Evolutionary conservation across 2,329 filamentous ascomycete species (phyloP).

Genomic region (Botryotinia globosa): DNA sequence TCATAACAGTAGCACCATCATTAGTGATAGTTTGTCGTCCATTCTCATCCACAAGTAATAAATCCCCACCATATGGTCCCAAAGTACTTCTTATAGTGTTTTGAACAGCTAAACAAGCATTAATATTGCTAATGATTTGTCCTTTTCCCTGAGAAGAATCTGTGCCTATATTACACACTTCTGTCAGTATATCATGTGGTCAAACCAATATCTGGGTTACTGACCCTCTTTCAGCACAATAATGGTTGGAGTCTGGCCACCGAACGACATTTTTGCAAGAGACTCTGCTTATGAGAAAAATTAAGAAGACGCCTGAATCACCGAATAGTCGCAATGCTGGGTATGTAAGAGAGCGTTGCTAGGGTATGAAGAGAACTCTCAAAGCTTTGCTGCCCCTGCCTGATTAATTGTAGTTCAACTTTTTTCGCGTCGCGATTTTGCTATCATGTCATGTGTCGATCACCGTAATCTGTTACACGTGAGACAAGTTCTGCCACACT

Average conservation of each 20-base stretch:
- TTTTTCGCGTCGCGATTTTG: conserved; percentile 22
- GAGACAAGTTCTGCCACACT: background rate
- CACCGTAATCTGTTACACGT: background rate
- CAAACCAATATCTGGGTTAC: conserved; percentile 39
- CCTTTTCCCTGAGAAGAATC: conserved; percentile 96
- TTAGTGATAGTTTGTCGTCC: conserved; percentile 97
- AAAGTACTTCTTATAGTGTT: conserved; percentile 93
- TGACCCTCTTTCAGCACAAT: conserved; percentile 96
- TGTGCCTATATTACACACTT: conserved; percentile 62
- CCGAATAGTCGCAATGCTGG: background rate
- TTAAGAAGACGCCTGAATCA: background rate
- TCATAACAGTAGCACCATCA: conserved; percentile 99
- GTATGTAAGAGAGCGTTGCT: conserved; percentile 9
- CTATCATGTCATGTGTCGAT: conserved; percentile 6
- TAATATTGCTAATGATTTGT: conserved; percentile 97
- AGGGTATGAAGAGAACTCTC: conserved; percentile 14
- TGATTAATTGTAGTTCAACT: conserved; percentile 18
- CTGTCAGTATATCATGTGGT: conserved; percentile 23
- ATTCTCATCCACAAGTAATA: conserved; percentile 94
- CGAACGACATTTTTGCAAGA: conserved; percentile 73
- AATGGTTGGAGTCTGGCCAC: conserved; percentile 95
- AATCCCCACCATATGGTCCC: conserved; percentile 93
- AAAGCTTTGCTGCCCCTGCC: conserved; percentile 12
- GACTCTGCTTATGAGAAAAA: conserved; percentile 9
- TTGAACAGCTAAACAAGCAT: conserved; percentile 94